phyloP scores from a whole-genome alignment of 2,329 filamentous ascomycete genomes.

The Trichophyton schoenleinii region DNA sequence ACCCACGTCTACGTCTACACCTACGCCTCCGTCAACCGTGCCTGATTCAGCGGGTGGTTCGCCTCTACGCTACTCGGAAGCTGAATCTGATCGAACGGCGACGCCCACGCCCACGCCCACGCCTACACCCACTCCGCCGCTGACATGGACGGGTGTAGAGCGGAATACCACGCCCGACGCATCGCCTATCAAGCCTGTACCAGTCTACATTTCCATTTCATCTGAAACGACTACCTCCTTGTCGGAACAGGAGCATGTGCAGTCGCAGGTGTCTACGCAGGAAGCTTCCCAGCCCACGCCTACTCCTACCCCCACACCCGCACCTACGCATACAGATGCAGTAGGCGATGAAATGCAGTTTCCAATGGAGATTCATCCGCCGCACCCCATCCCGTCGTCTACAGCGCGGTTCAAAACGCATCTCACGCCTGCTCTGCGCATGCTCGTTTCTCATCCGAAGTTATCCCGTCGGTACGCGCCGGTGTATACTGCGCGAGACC shows the following conservation, averaged over 20 bases:
- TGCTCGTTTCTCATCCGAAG: slow-evolving; percentile 43
- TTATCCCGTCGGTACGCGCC: slow-evolving; percentile 45
- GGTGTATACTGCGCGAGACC: slow-evolving; percentile 33
- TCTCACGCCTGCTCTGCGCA: slow-evolving; percentile 43
- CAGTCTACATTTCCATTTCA: background rate
- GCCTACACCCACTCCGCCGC: background rate
- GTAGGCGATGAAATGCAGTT: slow-evolving; percentile 10
- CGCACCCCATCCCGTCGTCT: slow-evolving; percentile 40
- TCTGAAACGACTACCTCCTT: background rate
- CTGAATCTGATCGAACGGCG: background rate
- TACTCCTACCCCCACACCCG: too few species aligned
- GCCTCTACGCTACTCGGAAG: background rate
- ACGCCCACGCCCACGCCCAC: background rate
- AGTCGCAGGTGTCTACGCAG: background rate
- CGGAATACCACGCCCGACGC: slow-evolving; percentile 6
- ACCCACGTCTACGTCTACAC: too few species aligned
- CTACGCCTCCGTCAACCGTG: background rate
- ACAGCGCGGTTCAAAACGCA: slow-evolving; percentile 38
- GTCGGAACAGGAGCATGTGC: background rate
- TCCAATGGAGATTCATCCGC: slow-evolving; percentile 39
- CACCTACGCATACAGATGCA: background rate
- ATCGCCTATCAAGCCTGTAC: background rate
- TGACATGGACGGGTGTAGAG: slow-evolving; percentile 6
- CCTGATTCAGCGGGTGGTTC: slow-evolving; percentile 3
- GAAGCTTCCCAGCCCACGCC: too few species aligned